Evolutionary conservation across 768 basidiomycete genomes (phyloP), one percentile per base, ranked within the genome.

Genomic region (Tricholoma terreum): DNA sequence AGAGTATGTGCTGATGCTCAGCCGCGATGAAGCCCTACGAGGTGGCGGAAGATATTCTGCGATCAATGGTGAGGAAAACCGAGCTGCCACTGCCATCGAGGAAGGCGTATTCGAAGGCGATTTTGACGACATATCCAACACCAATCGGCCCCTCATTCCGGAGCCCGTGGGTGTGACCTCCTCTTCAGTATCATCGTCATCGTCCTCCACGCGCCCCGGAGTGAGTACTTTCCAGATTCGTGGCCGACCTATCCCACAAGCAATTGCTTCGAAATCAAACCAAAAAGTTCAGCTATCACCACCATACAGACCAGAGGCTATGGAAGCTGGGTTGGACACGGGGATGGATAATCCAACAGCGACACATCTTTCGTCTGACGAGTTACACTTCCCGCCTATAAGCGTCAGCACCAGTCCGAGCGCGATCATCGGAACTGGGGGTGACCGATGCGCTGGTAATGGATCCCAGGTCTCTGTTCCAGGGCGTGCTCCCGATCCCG

Each of bases 1-100:
- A 24, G 87, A 91, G 64, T 94, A 94, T 62, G 79, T 85, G 0
- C 68, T 94, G 46, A 93, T 93, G 90, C 79, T 93, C 61, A 92
- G 90, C 60, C 84, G 88, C 8, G 92, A 94, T 46, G 89, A 92
- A 67, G 84, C 82, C 2, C 46, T 69, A 15, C 64, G 68, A 45
- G 57, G 63, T 27, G 58, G 54, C 31, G 58, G 57, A n/a, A 54
- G 69, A 51, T 52, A 55, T 54, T 56, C 35, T 53, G 62, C 54
- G 57, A 56, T 57, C 52, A 58, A 55, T 22, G 36, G 38, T 21
- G 24, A 15, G 24, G 21, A 15, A 14, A n/a, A 34, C 12, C 54
- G 22, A 27, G 36, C 43, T 15, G 1, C 27, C 22, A 15, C 4
- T n/a, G 33, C 57, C 4, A n/a, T 67, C 6, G 82, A 83, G 17